Evolutionary conservation across 2,329 filamentous ascomycete species (phyloP).

Genomic region (Ophiostoma piceae): DNA sequence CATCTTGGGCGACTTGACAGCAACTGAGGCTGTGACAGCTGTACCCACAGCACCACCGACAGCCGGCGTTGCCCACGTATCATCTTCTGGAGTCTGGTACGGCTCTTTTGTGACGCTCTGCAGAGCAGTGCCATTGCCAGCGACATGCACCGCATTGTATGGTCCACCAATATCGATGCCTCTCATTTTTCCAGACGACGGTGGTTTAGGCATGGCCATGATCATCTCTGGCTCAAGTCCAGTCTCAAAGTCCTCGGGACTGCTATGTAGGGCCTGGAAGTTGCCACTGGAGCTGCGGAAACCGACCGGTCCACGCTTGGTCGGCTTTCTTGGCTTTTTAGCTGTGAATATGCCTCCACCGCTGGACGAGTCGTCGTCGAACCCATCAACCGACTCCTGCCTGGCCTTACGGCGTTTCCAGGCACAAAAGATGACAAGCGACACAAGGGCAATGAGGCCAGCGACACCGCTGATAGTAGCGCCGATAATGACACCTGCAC

Average conservation of each 20-base stretch:
- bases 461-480: conserved; percentile 50
- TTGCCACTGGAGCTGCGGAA: conserved; percentile 29
- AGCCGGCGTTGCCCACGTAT: conserved; percentile 17
- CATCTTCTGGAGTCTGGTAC: conserved; percentile 3
- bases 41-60: not conserved
- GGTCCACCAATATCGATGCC: not conserved
- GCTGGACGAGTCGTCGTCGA: not conserved
- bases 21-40: conserved; percentile 10
- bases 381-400: not conserved
- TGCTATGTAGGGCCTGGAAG: conserved; percentile 39
- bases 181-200: not conserved
- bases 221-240: conserved; percentile 25
- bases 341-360: conserved; percentile 30
- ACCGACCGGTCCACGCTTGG: not conserved
- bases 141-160: not conserved
- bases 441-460: conserved; percentile 40
- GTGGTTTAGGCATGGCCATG: conserved; percentile 12
- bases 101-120: not conserved
- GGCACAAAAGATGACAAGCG: conserved; percentile 40
- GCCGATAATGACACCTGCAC: conserved; percentile 50
- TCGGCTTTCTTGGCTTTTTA: not conserved
- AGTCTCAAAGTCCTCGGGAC: conserved; percentile 34
- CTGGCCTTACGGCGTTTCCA: conserved; percentile 35
- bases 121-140: not conserved
- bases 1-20: conserved; percentile 14